phyloP scores from a whole-genome alignment of 1,284 basidiomycete genomes.

The Puccinia triticina region DNA sequence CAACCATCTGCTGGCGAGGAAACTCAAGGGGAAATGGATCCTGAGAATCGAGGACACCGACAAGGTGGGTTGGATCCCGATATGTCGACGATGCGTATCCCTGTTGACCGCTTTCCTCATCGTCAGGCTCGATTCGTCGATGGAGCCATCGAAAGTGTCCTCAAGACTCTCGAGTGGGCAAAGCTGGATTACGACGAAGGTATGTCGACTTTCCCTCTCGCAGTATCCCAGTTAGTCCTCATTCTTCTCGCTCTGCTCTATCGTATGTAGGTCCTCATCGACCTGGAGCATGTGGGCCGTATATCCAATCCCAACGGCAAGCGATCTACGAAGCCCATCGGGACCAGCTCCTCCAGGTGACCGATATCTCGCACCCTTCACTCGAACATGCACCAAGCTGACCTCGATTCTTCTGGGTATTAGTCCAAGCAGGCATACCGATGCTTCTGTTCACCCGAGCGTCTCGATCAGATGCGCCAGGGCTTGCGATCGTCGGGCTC shows the following conservation, averaged over 20 bases:
- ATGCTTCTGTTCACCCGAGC: constrained; percentile 83
- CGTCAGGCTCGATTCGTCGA: constrained; percentile 75
- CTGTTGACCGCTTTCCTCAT: background rate
- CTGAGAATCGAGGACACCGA: constrained; percentile 96
- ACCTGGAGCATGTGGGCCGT: constrained; percentile 55
- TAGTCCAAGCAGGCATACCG: constrained; percentile 86
- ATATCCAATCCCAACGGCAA: constrained; percentile 76
- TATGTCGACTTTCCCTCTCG: constrained; percentile 61
- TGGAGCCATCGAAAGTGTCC: constrained; percentile 79
- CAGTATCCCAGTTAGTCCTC: constrained; percentile 34
- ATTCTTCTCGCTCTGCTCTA: background rate
- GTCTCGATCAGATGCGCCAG: constrained; percentile 70
- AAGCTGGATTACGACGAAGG: constrained; percentile 90
- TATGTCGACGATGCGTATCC: background rate
- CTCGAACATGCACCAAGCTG: constrained; percentile 51
- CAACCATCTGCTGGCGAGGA: constrained; percentile 83
- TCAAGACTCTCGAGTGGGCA: constrained; percentile 82
- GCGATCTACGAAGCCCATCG: constrained; percentile 79
- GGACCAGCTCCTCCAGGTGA: constrained; percentile 73
- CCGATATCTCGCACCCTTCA: constrained; percentile 51
- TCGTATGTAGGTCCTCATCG: constrained; percentile 49
- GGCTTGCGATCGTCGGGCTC: constrained; percentile 72
- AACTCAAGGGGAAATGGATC: constrained; percentile 82
- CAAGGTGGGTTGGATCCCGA: constrained; percentile 64
- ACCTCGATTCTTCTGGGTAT: background rate